Conservation (phyloP, 2,329 filamentous ascomycete species). For the Calonectria crousiana region DNA sequence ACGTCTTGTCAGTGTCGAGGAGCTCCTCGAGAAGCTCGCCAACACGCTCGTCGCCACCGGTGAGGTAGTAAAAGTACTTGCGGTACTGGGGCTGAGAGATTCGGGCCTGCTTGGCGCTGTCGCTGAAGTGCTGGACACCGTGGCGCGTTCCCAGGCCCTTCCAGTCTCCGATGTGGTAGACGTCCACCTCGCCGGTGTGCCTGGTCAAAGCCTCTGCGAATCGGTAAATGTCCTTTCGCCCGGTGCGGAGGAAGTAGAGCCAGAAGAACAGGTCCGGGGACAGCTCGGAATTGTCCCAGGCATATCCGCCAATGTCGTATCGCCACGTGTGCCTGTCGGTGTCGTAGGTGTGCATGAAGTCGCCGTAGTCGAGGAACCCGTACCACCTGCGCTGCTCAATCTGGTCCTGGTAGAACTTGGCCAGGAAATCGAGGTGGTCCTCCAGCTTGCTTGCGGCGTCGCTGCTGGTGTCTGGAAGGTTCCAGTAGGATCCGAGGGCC, state of each 20-base stretch:
- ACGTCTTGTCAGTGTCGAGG: slow-evolving; percentile 66
- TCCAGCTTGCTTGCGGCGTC: slow-evolving; percentile 56
- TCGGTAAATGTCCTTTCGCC: slow-evolving; percentile 67
- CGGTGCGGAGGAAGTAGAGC: slow-evolving; percentile 72
- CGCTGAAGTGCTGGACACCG: slow-evolving; percentile 71
- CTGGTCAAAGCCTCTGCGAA: slow-evolving; percentile 70
- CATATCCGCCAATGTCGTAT: slow-evolving; percentile 73
- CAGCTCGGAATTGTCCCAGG: slow-evolving; percentile 75
- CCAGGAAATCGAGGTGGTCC: slow-evolving; percentile 66
- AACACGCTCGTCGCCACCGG: slow-evolving; percentile 68
- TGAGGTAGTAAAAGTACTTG: slow-evolving; percentile 67
- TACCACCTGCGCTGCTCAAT: slow-evolving; percentile 71
- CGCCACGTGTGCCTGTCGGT: slow-evolving; percentile 69
- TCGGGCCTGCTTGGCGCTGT: slow-evolving; percentile 72
- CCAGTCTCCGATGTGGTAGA: slow-evolving; percentile 69
- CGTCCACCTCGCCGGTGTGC: slow-evolving; percentile 72
- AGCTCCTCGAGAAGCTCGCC: slow-evolving; percentile 65
- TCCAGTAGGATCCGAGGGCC: slow-evolving; percentile 69
- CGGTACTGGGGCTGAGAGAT: slow-evolving; percentile 69
- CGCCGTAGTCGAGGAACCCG: slow-evolving; percentile 72
- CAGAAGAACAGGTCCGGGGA: slow-evolving; percentile 74
- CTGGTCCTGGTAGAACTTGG: slow-evolving; percentile 67
- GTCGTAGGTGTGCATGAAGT: slow-evolving; percentile 74
- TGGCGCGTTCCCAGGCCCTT: slow-evolving; percentile 73
- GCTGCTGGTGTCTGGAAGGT: slow-evolving; percentile 49